Base-by-base conservation (phyloP, 257 asterid genomes). In the Solanum stenotomum region DNA sequence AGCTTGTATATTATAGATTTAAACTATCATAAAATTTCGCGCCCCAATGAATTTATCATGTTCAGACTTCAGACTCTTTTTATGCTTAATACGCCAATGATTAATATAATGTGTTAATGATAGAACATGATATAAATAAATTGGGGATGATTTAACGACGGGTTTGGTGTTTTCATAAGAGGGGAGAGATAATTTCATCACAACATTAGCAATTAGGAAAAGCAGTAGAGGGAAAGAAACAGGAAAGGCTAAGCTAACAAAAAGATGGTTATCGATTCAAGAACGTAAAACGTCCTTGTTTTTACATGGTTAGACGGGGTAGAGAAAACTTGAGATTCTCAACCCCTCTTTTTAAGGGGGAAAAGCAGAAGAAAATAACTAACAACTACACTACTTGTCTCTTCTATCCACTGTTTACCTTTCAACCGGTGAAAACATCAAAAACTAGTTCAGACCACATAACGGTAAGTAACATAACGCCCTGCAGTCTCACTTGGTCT, bases 401-500 rank as follows among this genome's bases (percentile, higher is more conserved):
- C 4, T n/a, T 44, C 40, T 79, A n/a, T 46, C 63, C 61, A 14
- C 18, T 78, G 31, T 59, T 42, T 78, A 78, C 85, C 20, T 25
- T 44, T 79, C 67, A 27, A 27, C 27, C 11, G 67, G 40, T 79
- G 85, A 44, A 79, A 79, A 27, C 38, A 25, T 27, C 25, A 79
- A 79, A 77, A 79, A 27, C 67, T 27, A 79, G 25, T 44, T 95
- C 95, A 96, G 10, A 94, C 94, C 10, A 94, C 98, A 67, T 70
- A 95, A 75, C 98, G 90, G 81, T 96, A 96, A n/a, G 99, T 96
- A 87, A 96, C 92, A 52, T 96, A 95, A 16, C 94, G 93, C 5
- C 99, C 98, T 46, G 98, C 98, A 77, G 98, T 96, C 93, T 96
- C 99, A 90, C 99, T 96, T 13, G 99, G 96, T 37, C 99, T 94